Base-by-base conservation (phyloP, 2,329 filamentous ascomycete species). In the Fusarium mangiferae region DNA sequence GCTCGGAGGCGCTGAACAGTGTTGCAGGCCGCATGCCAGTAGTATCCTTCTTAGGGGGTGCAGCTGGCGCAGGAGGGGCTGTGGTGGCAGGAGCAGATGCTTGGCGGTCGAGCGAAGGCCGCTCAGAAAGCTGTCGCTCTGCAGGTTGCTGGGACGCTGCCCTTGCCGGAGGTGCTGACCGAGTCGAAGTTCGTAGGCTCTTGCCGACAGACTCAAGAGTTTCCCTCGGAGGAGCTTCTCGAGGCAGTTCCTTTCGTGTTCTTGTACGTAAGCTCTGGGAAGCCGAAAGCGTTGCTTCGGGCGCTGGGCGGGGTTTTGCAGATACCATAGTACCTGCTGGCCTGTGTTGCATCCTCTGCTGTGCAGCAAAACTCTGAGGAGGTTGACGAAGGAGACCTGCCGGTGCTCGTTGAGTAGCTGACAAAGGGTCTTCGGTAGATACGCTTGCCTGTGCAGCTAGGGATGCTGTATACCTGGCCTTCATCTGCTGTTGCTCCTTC, bases 361-460 rank as follows among this genome's bases (percentile, higher is more conserved):
- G 90, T 7, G 90, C 90, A 18, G 90, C 90, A 79, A 91, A 92
- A 78, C 90, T 92, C 78, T 92, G 90, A 15, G 89, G 89, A 6
- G 86, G 88, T 41, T 85, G 87, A 41, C 86, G 84, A 28, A 90
- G 79, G 10, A 90, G 80, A 9, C 84, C 85, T 0, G 84, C 80
- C 1, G 84, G 82, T 3, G 79, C 79, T 57, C 80, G 80, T 68
- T 84, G 83, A 8, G 79, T 75, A 45, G 75, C 57, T 13, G 77
- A 72, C 17, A 78, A 76, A 46, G 82, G 80, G 38, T 86, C 83
- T 38, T 84, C 83, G 15, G 78, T 77, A 36, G 76, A 78, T 6
- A 56, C 42, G 41, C 77, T 62, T 41, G 81, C 66, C 24, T 77
- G 78, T 46, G 81, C 72, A 72, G 80, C 66, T 49, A 75, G 66